These are phyloP conservation scores for Trypanosoma rangeli DNA, from an alignment of 208 protist species.

Conservation along the genomic window DNA sequence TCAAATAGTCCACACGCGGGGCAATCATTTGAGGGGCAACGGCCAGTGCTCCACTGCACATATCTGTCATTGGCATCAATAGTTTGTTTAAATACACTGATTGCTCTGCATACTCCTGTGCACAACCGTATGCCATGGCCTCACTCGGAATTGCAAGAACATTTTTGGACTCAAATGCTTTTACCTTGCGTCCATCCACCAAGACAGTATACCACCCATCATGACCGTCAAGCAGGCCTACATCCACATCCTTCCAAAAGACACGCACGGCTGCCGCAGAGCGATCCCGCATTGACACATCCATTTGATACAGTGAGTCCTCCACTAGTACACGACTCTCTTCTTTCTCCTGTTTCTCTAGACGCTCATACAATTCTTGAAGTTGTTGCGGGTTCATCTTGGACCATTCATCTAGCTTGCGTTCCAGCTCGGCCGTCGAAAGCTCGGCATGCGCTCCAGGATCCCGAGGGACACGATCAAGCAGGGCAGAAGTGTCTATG, in stretches of 20 bases:
- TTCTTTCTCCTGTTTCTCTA: constrained; percentile 68
- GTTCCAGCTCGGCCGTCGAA: constrained; percentile 83
- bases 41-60: constrained; percentile 87
- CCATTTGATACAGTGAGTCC: constrained; percentile 91
- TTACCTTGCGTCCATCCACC: constrained; percentile 85
- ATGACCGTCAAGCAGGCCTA: constrained; percentile 55
- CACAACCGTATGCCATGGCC: constrained; percentile 83
- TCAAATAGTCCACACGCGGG: constrained; percentile 89
- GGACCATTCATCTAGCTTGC: constrained; percentile 79
- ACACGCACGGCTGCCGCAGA: constrained; percentile 64
- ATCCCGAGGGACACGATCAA: constrained; percentile 65
- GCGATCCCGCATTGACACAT: constrained; percentile 79
- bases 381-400: constrained; percentile 71
- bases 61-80: constrained; percentile 89
- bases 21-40: constrained; percentile 86
- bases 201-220: constrained; percentile 83
- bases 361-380: constrained; percentile 52
- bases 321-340: constrained; percentile 76
- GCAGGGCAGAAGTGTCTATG: constrained; percentile 59
- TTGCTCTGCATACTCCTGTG: constrained; percentile 88
- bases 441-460: constrained; percentile 82
- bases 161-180: constrained; percentile 81
- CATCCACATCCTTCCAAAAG: constrained; percentile 89
- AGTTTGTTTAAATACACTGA: constrained; percentile 82
- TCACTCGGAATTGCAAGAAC: constrained; percentile 81